Base-by-base conservation (phyloP, 2,329 filamentous ascomycete genomes). In the Colletotrichum liaoningense region DNA sequence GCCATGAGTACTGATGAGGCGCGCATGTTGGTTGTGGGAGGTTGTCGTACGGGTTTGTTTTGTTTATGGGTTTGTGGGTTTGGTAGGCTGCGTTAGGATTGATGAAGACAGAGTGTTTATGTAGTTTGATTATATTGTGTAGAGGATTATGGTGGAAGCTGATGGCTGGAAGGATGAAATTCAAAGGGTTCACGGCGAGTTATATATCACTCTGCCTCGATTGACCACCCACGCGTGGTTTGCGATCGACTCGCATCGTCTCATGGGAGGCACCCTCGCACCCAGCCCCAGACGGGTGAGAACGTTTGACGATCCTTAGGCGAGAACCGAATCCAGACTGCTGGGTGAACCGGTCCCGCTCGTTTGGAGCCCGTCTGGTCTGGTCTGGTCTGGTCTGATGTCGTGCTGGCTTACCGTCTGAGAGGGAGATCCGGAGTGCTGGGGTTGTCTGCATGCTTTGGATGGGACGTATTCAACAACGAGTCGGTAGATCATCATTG, bases 1-100 rank as follows among this genome's bases (percentile, higher is more conserved):
- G 69, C 33, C 38, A 59, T 19, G 38, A 72, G 24, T 19, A 72
- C 26, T 38, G 69, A 11, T 19, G 65, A 69, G 64, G 57, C 64
- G 49, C 69, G 69, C 69, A 68, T 72, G 5, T 58, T 35, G 28
- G 19, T 4, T 46, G 33, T 28, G 11, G 11, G 1, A 35, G 33
- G 33, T 35, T n/a, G 30, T 30, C 28, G 28, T 7, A 1, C 28
- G 28, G 28, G n/a, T 7, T 22, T 57, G 33, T 28, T 57, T 56
- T 22, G 54, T 30, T 28, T 57, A 35, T 1, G 26, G 24, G 2
- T 24, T 16, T 9, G 1, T 11, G 28, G 4, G 11, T 5, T 11
- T 58, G n/a, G 2, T 35, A 19, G 1, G 1, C 33, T 5, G 1
- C 1, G 33, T 35, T 35, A 2, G 3, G 33, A 35, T 57, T 33